Base-by-base conservation (phyloP, 1,284 basidiomycete species). In the Marasmius tenuissimus region DNA sequence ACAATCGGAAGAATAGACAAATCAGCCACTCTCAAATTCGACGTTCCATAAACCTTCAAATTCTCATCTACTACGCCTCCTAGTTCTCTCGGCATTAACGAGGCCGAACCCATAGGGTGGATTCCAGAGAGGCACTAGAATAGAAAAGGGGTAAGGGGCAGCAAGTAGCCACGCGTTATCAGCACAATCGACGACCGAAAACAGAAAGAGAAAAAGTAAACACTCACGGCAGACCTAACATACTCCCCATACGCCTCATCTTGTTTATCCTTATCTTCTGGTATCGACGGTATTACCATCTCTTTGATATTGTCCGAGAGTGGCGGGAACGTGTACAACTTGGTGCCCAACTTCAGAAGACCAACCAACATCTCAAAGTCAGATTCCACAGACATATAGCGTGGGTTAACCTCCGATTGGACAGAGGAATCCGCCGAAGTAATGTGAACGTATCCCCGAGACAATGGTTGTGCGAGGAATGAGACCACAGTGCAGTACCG, bases 1-100 rank as follows among this genome's bases (percentile, higher is more conserved):
- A 54, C 52, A 34, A 54, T 54, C 52, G 52, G 52, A 34, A 54
- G 35, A 20, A 54, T 54, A 12, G 52, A 54, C 33, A 34, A 54
- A 20, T 54, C 52, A 16, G 37, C 52, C 7, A 54, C 52, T n/a
- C 52, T 37, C 12, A 54, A 14, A 37, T 54, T 54, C 10, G 52
- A 54, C 8, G 52, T 54, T 38, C 52, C 52, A 37, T 54, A 54
- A n/a, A 54, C 52, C 8, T 37, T 14, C 52, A 54, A 37, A n/a
- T 38, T 54, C 14, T 37, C 37, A 37, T 54, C 52, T 18, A 54
- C 52, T 10, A 54, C 52, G n/a, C 52, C 52, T 18, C 52, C 52
- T 9, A 37, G 14, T 54, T 54, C 52, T 14, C 34, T 34, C 33
- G 34, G 52, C 34, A 54, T 37, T 35, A 54, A 37, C 16, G 52